Base-by-base conservation (phyloP, 345 rosid species). In the Eucalyptus sideroxylon region DNA sequence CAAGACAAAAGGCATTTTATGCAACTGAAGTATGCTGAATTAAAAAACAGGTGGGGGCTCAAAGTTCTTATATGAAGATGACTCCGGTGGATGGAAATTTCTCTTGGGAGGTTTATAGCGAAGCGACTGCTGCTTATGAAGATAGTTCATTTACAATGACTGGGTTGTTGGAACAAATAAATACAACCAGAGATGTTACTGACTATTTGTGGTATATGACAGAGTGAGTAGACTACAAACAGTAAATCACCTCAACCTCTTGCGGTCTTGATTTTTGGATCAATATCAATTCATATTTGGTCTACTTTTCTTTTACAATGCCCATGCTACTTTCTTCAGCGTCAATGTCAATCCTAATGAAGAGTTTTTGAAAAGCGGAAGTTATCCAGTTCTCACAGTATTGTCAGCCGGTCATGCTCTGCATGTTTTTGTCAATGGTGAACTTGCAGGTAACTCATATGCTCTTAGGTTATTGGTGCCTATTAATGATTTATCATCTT, bases 201-300 rank as follows among this genome's bases (percentile, higher is more conserved):
- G 99, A 98, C 90, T 98, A 98, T 91, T 91, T 98, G 94, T 98
- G 99, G 99, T 98, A 96, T 94, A 93, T 93, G 91, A 98, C 99
- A 90, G 99, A 97, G 99, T 98, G 90, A 96, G 99, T 95, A 91
- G 90, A 65, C 89, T 49, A 50, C 83, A 47, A 86, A 44, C 88
- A 65, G 37, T 90, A 56, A 50, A 31, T 26, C 6, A 10, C 67
- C 45, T 40, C 69, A 53, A 27, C 60, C 30, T 31, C 47, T 59
- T 87, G 31, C 27, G 5, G 50, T 40, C 34, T 53, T n/a, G 13
- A 47, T 50, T 59, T 55, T 19, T 37, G 47, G 83, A n/a, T 89
- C 37, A 55, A 82, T 82, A 42, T 86, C 65, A 86, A 12, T 21
- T 40, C 88, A 23, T 65, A 23, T 86, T 86, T 60, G 65, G 45